phyloP scores from a whole-genome alignment of 2,329 filamentous ascomycete genomes.

The Beauveria scarabaeidicola region DNA sequence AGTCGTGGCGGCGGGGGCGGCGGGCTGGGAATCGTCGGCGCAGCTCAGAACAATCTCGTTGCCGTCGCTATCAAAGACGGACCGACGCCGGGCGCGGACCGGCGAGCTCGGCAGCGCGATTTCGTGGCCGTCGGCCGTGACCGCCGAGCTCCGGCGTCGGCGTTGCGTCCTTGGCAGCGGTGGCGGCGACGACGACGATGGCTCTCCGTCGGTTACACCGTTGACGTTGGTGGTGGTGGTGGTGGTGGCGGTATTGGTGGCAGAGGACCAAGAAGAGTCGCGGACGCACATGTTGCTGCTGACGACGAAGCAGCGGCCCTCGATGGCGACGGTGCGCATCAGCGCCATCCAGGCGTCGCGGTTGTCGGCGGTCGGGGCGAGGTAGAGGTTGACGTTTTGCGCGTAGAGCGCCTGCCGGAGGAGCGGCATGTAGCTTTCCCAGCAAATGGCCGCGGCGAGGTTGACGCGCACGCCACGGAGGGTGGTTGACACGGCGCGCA shows the following conservation, averaged over 20 bases:
- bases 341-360: constrained; percentile 74
- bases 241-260: background rate
- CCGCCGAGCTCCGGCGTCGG: constrained; percentile 29
- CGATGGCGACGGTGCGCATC: constrained; percentile 73
- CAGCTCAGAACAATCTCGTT: constrained; percentile 43
- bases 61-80: constrained; percentile 43
- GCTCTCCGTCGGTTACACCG: background rate
- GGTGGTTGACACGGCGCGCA: constrained; percentile 68
- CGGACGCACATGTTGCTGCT: constrained; percentile 68
- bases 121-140: constrained; percentile 39
- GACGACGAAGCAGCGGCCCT: constrained; percentile 79
- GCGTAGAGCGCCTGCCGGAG: constrained; percentile 75
- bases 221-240: background rate
- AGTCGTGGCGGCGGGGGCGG: background rate
- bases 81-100: constrained; percentile 21
- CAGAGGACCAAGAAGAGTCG: constrained; percentile 20
- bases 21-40: constrained; percentile 18
- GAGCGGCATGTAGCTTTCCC: constrained; percentile 95
- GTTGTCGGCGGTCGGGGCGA: constrained; percentile 81
- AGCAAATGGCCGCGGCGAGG: constrained; percentile 83
- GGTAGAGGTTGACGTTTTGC: constrained; percentile 86
- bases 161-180: background rate
- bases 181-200: background rate
- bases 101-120: constrained; percentile 30
- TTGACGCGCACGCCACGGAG: constrained; percentile 75